Conservation (phyloP, 2,329 filamentous ascomycete genomes). For the Sclerotinia subarctica region DNA sequence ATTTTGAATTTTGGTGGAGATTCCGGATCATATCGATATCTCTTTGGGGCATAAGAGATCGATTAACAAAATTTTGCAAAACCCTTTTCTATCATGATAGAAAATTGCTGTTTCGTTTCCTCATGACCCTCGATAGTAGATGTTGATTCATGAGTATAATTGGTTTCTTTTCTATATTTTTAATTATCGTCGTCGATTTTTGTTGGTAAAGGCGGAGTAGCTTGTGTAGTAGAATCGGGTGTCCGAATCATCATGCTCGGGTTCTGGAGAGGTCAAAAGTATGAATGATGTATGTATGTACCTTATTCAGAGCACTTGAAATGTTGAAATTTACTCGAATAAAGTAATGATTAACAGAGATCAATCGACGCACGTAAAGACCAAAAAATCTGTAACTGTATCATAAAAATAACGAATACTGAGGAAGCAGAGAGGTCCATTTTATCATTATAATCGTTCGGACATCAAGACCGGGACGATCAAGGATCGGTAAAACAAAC, state of each 20-base stretch:
- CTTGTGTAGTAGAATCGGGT: background rate
- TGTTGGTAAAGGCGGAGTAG: background rate
- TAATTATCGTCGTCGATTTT: background rate
- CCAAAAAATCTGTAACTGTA: too few species aligned
- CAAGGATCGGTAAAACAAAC: background rate
- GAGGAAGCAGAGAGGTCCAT: background rate
- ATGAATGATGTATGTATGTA: background rate
- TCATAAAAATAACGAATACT: background rate
- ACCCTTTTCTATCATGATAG: slow-evolving; percentile 24
- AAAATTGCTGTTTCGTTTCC: slow-evolving; percentile 23
- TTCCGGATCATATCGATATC: slow-evolving; percentile 65
- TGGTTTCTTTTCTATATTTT: background rate
- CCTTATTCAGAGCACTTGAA: background rate
- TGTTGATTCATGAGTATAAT: slow-evolving; percentile 21
- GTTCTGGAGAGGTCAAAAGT: background rate
- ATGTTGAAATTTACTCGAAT: background rate
- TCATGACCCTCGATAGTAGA: slow-evolving; percentile 21
- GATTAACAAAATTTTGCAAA: slow-evolving; percentile 28
- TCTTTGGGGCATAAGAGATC: slow-evolving; percentile 58
- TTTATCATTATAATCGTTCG: background rate
- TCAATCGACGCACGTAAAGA: background rate
- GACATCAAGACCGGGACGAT: background rate
- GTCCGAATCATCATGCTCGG: slow-evolving; percentile 1
- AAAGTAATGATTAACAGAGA: background rate
- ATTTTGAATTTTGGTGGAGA: slow-evolving; percentile 67